These are phyloP conservation scores for Dimocarpus longan DNA, from an alignment of 345 rosid species.

Conservation along the genomic window DNA sequence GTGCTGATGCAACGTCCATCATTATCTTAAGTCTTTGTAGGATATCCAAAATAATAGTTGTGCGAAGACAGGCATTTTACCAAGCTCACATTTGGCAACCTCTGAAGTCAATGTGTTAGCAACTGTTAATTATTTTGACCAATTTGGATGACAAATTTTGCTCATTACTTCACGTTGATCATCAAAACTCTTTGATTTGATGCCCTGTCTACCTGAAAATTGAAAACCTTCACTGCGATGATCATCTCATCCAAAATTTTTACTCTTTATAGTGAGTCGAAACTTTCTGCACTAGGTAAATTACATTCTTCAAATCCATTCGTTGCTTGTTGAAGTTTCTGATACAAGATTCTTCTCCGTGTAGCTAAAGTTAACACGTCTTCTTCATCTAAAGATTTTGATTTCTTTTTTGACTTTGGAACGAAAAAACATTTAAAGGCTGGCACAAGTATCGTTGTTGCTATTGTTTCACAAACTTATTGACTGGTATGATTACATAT, in stretches of 20 bases:
- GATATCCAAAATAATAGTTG: not conserved
- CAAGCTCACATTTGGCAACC: not conserved
- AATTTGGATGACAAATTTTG: constrained; percentile 1
- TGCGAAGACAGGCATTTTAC: not conserved
- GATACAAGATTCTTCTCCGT: not conserved
- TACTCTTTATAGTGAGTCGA: constrained; percentile 2
- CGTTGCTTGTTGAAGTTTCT: constrained; percentile 2
- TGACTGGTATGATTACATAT: not conserved
- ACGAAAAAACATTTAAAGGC: not conserved
- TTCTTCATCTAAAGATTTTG: not conserved
- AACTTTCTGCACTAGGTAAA: not conserved
- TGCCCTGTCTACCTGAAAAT: not conserved
- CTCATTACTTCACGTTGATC: constrained; percentile 14
- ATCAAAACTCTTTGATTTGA: not conserved
- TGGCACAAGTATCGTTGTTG: not conserved
- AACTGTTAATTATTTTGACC: not conserved
- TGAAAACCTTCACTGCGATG: constrained; percentile 1
- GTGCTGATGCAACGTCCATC: no score
- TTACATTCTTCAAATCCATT: not conserved
- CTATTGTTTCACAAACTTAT: no score
- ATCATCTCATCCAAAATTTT: not conserved
- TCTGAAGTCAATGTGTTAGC: not conserved
- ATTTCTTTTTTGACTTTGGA: not conserved
- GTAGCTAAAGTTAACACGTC: not conserved
- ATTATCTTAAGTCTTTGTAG: no score